Conservation (phyloP, 2,329 filamentous ascomycete species). For the Verticillium longisporum region DNA sequence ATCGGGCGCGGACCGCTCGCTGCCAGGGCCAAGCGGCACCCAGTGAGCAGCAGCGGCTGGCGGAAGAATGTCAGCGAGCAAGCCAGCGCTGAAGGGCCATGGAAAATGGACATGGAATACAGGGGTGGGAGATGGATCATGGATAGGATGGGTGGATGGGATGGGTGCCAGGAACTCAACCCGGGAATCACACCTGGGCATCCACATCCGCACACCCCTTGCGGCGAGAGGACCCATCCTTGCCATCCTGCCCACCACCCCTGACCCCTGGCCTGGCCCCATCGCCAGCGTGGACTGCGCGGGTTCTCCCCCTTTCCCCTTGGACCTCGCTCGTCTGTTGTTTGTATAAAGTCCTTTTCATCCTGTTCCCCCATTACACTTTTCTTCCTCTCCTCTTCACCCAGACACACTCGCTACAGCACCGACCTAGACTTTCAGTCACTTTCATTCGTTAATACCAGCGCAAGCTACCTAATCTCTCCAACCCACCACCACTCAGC, state of each 20-base stretch:
- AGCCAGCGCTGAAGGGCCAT: background rate
- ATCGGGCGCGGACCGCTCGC: too few relatives aligned
- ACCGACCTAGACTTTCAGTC: slow-evolving; percentile 47
- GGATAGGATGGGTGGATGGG: background rate
- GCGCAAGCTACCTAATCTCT: slow-evolving; percentile 18
- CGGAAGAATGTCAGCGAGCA: background rate
- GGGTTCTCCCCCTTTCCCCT: background rate
- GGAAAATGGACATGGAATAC: background rate
- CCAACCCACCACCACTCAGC: slow-evolving; percentile 20
- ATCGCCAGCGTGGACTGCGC: slow-evolving; percentile 7
- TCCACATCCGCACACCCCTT: background rate
- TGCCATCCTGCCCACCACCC: background rate
- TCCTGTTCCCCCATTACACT: slow-evolving; percentile 26
- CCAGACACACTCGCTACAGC: slow-evolving; percentile 39
- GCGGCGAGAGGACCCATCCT: background rate
- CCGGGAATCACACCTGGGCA: background rate
- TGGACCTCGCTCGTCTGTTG: slow-evolving; percentile 6
- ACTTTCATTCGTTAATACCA: slow-evolving; percentile 48
- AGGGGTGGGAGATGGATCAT: background rate
- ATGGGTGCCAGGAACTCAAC: background rate
- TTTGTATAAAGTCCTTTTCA: slow-evolving; percentile 43
- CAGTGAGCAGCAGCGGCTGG: background rate
- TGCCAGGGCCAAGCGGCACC: background rate
- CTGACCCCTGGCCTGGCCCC: background rate
- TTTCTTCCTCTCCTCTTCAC: slow-evolving; percentile 34